phyloP scores from a whole-genome alignment of 1,284 basidiomycete genomes.

The Vanrija pseudolonga region DNA sequence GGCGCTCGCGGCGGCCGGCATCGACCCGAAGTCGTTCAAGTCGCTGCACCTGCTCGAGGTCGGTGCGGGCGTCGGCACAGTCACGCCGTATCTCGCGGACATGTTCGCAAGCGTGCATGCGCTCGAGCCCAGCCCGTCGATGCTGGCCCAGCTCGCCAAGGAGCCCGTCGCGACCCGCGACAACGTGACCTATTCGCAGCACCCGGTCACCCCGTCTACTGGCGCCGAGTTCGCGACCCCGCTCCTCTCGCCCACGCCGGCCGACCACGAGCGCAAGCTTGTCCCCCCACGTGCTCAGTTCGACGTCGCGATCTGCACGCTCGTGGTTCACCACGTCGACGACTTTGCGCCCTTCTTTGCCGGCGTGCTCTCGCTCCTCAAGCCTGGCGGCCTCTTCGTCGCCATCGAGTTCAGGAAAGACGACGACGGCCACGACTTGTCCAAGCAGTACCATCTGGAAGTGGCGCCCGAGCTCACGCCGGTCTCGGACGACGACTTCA shows the following conservation, averaged over 20 bases:
- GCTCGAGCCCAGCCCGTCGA: conserved; percentile 33
- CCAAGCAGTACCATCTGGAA: conserved; percentile 2
- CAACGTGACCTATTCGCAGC: conserved; percentile 15
- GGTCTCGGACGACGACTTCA: conserved; percentile 4
- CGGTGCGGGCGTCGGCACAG: conserved; percentile 36
- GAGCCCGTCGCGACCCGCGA: neutral
- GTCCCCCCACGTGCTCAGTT: conserved; percentile 20
- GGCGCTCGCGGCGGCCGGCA: conserved; percentile 17
- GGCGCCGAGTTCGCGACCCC: conserved; percentile 9
- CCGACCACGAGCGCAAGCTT: conserved; percentile 13
- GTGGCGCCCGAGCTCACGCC: neutral
- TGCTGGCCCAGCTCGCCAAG: conserved; percentile 23
- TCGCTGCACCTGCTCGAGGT: conserved; percentile 32
- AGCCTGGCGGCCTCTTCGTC: conserved; percentile 12
- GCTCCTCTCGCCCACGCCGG: conserved; percentile 19
- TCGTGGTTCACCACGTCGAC: conserved; percentile 39
- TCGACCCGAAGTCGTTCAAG: conserved; percentile 1
- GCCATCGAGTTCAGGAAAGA: conserved; percentile 14
- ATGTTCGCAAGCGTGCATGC: conserved; percentile 30
- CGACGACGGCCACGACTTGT: conserved; percentile 11
- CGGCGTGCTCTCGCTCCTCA: conserved; percentile 9
- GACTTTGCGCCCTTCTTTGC: conserved; percentile 7
- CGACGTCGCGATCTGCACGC: conserved; percentile 31
- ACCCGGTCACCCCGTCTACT: conserved; percentile 20
- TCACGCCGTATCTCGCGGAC: conserved; percentile 24